phyloP scores from a whole-genome alignment of 768 basidiomycete species.

The Serpula lacrymans region DNA sequence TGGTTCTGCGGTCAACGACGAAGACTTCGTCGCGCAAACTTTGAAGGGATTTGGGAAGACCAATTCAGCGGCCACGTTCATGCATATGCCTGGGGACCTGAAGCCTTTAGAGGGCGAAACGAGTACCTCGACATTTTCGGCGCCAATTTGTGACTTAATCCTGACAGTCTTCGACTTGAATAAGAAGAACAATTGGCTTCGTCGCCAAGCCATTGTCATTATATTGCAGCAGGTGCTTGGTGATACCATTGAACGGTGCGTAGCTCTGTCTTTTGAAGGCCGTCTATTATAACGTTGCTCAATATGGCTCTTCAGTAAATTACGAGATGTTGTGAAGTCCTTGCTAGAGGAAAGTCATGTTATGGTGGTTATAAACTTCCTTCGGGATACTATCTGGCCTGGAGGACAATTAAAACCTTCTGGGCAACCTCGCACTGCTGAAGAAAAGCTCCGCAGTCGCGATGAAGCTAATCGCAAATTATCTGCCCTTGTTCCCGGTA shows the following conservation, averaged over 20 bases:
- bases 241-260: slow-evolving; percentile 91
- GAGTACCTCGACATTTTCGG: slow-evolving; percentile 84
- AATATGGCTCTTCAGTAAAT: slow-evolving; percentile 57
- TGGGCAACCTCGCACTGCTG: slow-evolving; percentile 62
- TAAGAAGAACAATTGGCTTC: slow-evolving; percentile 95
- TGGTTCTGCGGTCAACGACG: slow-evolving; percentile 74
- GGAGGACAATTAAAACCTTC: slow-evolving; percentile 70
- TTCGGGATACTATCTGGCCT: slow-evolving; percentile 83
- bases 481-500: slow-evolving; percentile 89
- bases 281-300: neutral
- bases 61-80: slow-evolving; percentile 62
- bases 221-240: slow-evolving; percentile 95
- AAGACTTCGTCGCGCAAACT: slow-evolving; percentile 80
- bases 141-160: slow-evolving; percentile 91
- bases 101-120: slow-evolving; percentile 86
- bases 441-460: slow-evolving; percentile 77
- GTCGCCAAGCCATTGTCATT: slow-evolving; percentile 93
- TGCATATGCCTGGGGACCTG: slow-evolving; percentile 73
- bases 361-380: slow-evolving; percentile 57
- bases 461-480: slow-evolving; percentile 90
- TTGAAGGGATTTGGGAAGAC: slow-evolving; percentile 66
- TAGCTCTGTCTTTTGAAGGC: slow-evolving; percentile 7
- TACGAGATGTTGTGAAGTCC: slow-evolving; percentile 71
- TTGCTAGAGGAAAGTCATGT: slow-evolving; percentile 69
- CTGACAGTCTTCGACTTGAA: slow-evolving; percentile 93